Conservation (phyloP, 2,329 filamentous ascomycete genomes). For the Talaromyces atroroseus region DNA sequence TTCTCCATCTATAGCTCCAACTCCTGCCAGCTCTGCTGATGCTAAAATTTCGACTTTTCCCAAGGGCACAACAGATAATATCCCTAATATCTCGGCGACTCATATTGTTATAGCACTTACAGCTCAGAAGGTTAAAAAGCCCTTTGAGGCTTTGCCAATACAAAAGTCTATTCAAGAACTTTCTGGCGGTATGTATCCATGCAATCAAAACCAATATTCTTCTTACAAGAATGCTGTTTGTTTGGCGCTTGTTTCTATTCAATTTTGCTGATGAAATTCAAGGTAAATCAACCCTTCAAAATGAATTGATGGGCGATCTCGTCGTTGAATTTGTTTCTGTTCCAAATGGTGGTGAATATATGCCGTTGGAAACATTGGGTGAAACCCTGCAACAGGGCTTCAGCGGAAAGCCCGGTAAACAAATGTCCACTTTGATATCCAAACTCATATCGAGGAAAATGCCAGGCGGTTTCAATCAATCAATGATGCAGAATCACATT, state of each 20-base stretch:
- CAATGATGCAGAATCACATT: constrained; percentile 85
- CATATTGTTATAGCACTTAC: constrained; percentile 1
- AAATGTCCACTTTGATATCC: constrained; percentile 85
- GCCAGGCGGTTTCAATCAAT: constrained; percentile 99
- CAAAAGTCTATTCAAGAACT: constrained; percentile 5
- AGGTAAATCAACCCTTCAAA: constrained; percentile 98
- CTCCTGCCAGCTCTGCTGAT: too few relatives aligned
- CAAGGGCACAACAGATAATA: background rate
- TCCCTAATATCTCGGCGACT: background rate
- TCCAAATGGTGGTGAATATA: constrained; percentile 98
- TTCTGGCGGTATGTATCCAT: constrained; percentile 2
- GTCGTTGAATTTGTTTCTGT: constrained; percentile 98
- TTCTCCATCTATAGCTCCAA: background rate
- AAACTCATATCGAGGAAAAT: constrained; percentile 97
- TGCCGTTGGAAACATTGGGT: constrained; percentile 87
- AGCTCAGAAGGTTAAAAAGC: constrained; percentile 1
- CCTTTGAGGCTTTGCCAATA: background rate
- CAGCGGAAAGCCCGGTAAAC: constrained; percentile 95
- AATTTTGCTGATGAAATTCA: background rate
- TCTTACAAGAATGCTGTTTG: too few relatives aligned
- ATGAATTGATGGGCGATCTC: constrained; percentile 94
- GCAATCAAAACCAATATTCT: too few relatives aligned
- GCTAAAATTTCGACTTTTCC: too few relatives aligned
- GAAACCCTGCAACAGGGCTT: constrained; percentile 97
- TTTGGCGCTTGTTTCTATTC: too few relatives aligned